phyloP scores from a whole-genome alignment of 441 rosid species.

The Aquilaria agallochum region DNA sequence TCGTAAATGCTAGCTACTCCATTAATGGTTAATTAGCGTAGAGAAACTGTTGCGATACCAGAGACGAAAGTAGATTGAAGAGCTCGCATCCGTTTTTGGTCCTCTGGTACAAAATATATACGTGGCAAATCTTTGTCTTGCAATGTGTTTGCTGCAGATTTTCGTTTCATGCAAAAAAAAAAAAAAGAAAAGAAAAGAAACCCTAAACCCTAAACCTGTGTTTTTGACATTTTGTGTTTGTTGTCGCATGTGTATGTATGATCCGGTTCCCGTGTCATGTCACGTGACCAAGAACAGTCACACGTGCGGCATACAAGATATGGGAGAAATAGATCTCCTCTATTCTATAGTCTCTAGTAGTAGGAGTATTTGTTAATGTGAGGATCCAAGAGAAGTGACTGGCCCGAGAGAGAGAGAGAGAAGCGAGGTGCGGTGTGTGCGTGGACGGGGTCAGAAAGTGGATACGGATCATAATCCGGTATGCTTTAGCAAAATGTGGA shows the following conservation, averaged over 20 bases:
- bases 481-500: conserved; percentile 18
- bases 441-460: conserved; percentile 21
- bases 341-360: too few species aligned
- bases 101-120: conserved; percentile 10
- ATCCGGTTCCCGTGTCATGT: conserved; percentile 9
- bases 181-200: not conserved
- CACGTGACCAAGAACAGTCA: conserved; percentile 31
- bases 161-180: conserved; percentile 20
- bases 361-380: too few species aligned
- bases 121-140: conserved; percentile 44
- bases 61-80: conserved; percentile 24
- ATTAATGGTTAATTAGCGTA: not conserved
- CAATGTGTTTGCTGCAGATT: conserved; percentile 21
- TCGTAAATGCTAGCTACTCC: too few species aligned
- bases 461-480: conserved; percentile 27
- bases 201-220: conserved; percentile 25
- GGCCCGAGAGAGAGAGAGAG: conserved; percentile 4
- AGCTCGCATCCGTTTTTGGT: conserved; percentile 12
- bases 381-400: not conserved
- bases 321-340: conserved; percentile 13
- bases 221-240: conserved; percentile 13
- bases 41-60: conserved; percentile 19
- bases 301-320: conserved; percentile 25
- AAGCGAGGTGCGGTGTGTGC: conserved; percentile 3
- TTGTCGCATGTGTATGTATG: not conserved